Evolutionary conservation across 805 yeast species (phyloP), one percentile per base, ranked within the genome.

Genomic region (Metschnikowia gelsemii): DNA sequence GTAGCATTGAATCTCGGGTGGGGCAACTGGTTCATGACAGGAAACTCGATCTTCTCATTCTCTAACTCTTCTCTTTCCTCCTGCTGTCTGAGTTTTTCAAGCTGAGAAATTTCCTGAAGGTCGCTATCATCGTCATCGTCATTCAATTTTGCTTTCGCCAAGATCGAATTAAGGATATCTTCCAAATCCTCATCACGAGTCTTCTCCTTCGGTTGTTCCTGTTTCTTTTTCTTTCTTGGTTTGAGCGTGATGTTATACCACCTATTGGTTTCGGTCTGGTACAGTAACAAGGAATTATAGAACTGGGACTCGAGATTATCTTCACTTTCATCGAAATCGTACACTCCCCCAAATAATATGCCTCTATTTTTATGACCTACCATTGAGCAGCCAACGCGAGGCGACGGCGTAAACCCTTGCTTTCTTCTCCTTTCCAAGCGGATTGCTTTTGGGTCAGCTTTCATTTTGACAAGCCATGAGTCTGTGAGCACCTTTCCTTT

Each of bases 301-400:
- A 90, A 91, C 35, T 78, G 79, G 1, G 96, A 87, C 33, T 85
- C 91, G 46, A 91, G 66, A 40, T 85, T 78, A 63, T 93, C 98
- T 61, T 91, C 98, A 11, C 96, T 91, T 63, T 91, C 99, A 53
- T 90, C 96, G 47, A 77, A 86, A 62, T 91, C 98, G 56, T 78
- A 90, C 11, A 93, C 99, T 54, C 98, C 98, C 27, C 98, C 98
- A 67, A 91, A 93, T 57, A 90, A 56, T 8, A 91, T 75, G 43
- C 97, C 97, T 68, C 97, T 80, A 44, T 95, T 95, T 54, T 87
- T 85, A 63, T 91, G 98, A 50, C 74, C 74, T 8, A 82, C 89
- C 82, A 91, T 78, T 3, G 95, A 82, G 57, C 95, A 85, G 0
- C 99, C 98, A n/a, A 87, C 96, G 54, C 98, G 76, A 11, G 97